These are phyloP conservation scores for Nemophila menziesii DNA, from an alignment of 257 asterid genomes.

Conservation along the genomic window DNA sequence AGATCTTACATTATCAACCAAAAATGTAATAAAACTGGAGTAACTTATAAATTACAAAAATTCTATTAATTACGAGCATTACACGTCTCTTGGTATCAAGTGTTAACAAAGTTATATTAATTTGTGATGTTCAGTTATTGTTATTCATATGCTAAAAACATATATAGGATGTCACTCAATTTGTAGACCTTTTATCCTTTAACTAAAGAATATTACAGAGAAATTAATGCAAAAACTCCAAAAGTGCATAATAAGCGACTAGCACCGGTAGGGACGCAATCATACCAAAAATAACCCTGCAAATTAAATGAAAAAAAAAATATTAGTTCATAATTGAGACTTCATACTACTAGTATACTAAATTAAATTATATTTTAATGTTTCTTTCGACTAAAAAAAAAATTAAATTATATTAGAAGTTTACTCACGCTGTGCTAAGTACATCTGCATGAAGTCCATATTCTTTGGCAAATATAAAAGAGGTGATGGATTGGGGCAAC, in stretches of 20 bases:
- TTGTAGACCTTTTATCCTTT: neutral
- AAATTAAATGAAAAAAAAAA: neutral
- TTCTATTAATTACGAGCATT: neutral
- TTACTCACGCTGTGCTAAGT: slow-evolving; percentile 49
- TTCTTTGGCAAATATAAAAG: slow-evolving; percentile 47
- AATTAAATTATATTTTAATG: neutral
- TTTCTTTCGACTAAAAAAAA: neutral
- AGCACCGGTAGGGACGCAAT: slow-evolving; percentile 17
- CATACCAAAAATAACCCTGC: slow-evolving; percentile 21
- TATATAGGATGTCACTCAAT: neutral
- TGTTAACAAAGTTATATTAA: neutral
- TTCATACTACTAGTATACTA: neutral
- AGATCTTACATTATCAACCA: too few species aligned
- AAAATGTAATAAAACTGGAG: too few species aligned
- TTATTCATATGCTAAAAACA: neutral
- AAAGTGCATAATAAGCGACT: slow-evolving; percentile 16
- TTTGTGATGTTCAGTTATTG: neutral
- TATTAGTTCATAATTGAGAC: neutral
- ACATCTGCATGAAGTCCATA: slow-evolving; percentile 44
- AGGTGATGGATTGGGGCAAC: slow-evolving; percentile 33
- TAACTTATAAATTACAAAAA: too few species aligned
- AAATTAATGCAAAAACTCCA: slow-evolving; percentile 13
- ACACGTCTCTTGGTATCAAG: neutral
- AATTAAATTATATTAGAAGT: neutral
- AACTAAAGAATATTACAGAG: neutral